A percentile compares a stretch with the other conserved stretches of the same genome.
Conservation (phyloP, 169 alveolate species). For the Cryptosporidium andersoni region DNA sequence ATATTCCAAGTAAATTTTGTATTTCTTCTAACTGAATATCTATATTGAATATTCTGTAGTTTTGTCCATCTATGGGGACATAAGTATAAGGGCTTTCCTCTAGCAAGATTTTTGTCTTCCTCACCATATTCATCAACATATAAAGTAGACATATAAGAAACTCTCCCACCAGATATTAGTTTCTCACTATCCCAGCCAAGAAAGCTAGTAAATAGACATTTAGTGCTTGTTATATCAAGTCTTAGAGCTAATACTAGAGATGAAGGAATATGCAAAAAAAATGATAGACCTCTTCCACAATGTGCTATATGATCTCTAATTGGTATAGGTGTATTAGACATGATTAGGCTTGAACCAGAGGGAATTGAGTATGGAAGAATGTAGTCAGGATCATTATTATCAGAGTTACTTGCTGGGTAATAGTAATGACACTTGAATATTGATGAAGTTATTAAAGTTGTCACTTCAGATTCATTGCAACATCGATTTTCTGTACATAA, state of each 20-base stretch:
- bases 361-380: constrained; percentile 21
- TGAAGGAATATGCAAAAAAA: constrained; percentile 49
- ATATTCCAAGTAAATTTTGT: constrained; percentile 32
- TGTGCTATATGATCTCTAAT: constrained; percentile 42
- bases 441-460: constrained; percentile 5
- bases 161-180: constrained; percentile 21
- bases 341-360: constrained; percentile 27
- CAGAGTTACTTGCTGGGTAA: constrained; percentile 1
- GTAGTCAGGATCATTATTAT: neutral
- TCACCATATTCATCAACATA: constrained; percentile 69
- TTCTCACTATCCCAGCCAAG: constrained; percentile 35
- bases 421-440: constrained; percentile 25
- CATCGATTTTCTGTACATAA: constrained; percentile 35
- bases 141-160: constrained; percentile 28
- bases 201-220: neutral
- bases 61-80: constrained; percentile 20
- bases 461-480: constrained; percentile 31
- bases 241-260: constrained; percentile 37
- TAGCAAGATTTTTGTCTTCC: constrained; percentile 21
- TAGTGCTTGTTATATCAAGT: constrained; percentile 28
- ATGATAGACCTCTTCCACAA: constrained; percentile 54
- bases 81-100: constrained; percentile 54
- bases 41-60: constrained; percentile 5
- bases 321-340: constrained; percentile 21
- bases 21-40: constrained; percentile 7